Base-by-base conservation (phyloP, 2,329 filamentous ascomycete species). In the Sclerotinia glacialis region DNA sequence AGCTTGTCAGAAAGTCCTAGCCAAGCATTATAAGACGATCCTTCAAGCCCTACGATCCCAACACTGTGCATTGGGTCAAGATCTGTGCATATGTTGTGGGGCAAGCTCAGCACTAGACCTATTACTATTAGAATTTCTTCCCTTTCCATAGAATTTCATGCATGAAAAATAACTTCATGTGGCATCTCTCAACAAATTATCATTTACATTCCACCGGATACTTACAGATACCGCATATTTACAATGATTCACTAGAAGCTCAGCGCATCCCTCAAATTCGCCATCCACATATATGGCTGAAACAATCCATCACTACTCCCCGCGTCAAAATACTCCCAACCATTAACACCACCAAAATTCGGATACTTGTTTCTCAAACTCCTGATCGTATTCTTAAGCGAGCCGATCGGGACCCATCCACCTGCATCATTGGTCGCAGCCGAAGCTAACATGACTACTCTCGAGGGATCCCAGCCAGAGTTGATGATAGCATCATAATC, bases 251-350 rank as follows among this genome's bases (percentile, higher is more conserved):
- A 61, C 6, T 26, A 23, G 37, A 26, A n/a, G 52, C 26, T 63
- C 12, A 68, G 31, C n/a, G 66, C 54, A 9, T 66, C 61, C 42
- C 53, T 49, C 23, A 68, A 61, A 14, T 52, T n/a, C 34, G 65
- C 18, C 58, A 66, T 62, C 68, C 69, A 69, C 40, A 64, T 42
- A 52, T 58, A 69, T 23, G 68, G 69, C n/a, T 69, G 68, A 83
- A 76, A 56, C 86, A 77, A 5, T 80, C 82, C 7, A 83, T 84
- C 63, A 83, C 83, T 70, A 86, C 72, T 9, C 83, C 85, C 55
- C 23, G 65, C 65, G 87, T 77, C 2, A 84, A 86, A 37, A 87
- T 88, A 71, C 79, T 84, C 52, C 81, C 80, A 71, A 86, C 85
- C 5, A 82, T 80, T 9, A 9, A 70, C 63, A 26, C 69, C 66